Evolutionary conservation across 768 basidiomycete genomes (phyloP).

Genomic region (Hygrophorus pudorinus): DNA sequence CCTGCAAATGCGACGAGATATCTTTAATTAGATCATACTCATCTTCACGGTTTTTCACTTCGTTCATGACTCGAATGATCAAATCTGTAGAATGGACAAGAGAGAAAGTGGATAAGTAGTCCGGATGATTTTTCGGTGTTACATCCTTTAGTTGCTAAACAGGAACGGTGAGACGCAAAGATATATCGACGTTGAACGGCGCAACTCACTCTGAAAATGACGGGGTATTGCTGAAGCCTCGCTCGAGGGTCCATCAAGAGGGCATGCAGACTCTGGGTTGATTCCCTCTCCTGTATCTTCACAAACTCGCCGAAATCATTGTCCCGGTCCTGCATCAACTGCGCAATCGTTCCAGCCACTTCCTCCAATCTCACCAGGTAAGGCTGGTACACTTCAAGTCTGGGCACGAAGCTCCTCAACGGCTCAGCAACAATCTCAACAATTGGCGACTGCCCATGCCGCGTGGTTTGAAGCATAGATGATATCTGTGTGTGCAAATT

Average conservation of each 20-base stretch:
- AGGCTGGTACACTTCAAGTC: constrained; percentile 77
- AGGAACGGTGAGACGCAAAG: constrained; percentile 4
- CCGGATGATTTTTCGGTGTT: constrained; percentile 62
- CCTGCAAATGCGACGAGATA: constrained; percentile 48
- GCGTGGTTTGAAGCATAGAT: constrained; percentile 32
- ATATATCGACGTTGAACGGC: neutral
- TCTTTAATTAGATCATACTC: constrained; percentile 70
- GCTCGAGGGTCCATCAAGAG: constrained; percentile 71
- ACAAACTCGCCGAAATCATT: constrained; percentile 85
- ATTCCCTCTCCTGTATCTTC: constrained; percentile 46
- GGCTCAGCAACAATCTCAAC: constrained; percentile 47
- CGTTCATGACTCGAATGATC: constrained; percentile 68
- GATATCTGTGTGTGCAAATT: constrained; percentile 63
- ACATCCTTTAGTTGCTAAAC: constrained; percentile 56
- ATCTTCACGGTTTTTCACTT: constrained; percentile 80
- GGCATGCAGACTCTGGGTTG: constrained; percentile 53
- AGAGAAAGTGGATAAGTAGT: constrained; percentile 59
- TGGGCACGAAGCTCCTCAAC: constrained; percentile 50
- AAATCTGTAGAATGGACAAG: constrained; percentile 58
- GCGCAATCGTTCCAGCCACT: constrained; percentile 42
- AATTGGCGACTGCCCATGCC: constrained; percentile 31
- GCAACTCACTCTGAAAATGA: constrained; percentile 58
- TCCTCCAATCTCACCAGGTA: constrained; percentile 69
- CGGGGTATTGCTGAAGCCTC: constrained; percentile 59
- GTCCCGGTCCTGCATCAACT: constrained; percentile 34